Evolutionary conservation across 202 grass and related monocot species (phyloP).

Genomic region (Panicum virgatum): DNA sequence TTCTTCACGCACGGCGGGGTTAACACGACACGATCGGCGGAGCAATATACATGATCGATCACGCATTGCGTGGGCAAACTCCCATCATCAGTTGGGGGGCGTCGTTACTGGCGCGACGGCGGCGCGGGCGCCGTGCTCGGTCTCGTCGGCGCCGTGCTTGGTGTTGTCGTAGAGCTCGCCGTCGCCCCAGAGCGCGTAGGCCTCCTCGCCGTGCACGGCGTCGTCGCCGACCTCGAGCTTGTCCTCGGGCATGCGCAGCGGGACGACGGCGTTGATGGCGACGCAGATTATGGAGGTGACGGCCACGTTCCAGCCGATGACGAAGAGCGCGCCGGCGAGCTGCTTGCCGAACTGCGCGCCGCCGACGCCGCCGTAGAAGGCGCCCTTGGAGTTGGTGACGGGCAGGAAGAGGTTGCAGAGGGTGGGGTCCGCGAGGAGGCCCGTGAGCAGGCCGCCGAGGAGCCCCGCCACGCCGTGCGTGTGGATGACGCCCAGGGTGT

Average conservation of each 20-base stretch:
- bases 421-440: slow-evolving; percentile 57
- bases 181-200: slow-evolving; percentile 68
- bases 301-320: slow-evolving; percentile 49
- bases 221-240: slow-evolving; percentile 59
- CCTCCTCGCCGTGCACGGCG: slow-evolving; percentile 73
- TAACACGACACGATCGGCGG: neutral
- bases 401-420: slow-evolving; percentile 62
- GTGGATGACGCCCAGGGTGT: slow-evolving; percentile 75
- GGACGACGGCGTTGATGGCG: slow-evolving; percentile 38
- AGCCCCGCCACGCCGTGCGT: slow-evolving; percentile 66
- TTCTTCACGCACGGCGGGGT: too few relatives aligned
- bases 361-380: slow-evolving; percentile 52
- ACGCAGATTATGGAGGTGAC: slow-evolving; percentile 57
- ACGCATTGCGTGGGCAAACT: neutral
- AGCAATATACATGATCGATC: neutral
- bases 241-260: slow-evolving; percentile 54
- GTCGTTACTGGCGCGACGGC: slow-evolving; percentile 16
- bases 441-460: slow-evolving; percentile 56
- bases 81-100: neutral
- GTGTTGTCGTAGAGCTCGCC: slow-evolving; percentile 59
- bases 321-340: slow-evolving; percentile 53
- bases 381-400: slow-evolving; percentile 48
- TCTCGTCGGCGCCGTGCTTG: slow-evolving; percentile 36
- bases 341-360: slow-evolving; percentile 57
- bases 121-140: slow-evolving; percentile 2